These are phyloP conservation scores for Solanum piurae DNA, from an alignment of 257 asterid genomes.

Conservation along the genomic window DNA sequence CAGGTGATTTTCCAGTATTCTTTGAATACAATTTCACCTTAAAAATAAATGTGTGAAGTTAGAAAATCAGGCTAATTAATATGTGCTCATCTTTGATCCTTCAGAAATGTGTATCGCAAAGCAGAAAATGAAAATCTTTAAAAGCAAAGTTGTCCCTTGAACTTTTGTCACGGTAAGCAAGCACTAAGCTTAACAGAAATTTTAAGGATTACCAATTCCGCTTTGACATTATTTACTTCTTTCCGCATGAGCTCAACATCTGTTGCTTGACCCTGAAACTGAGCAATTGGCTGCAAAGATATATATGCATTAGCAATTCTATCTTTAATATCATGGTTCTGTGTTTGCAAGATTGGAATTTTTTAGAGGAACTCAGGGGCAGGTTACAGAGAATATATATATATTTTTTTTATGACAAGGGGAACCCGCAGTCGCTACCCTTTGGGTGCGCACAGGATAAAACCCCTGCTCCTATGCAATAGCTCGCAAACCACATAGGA, in stretches of 20 bases:
- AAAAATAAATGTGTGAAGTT: constrained; percentile 9
- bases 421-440: background rate
- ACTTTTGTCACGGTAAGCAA: background rate
- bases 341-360: background rate
- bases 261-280: constrained; percentile 95
- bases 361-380: background rate
- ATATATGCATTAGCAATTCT: background rate
- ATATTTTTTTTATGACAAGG: background rate
- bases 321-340: background rate
- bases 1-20: constrained; percentile 69
- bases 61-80: background rate
- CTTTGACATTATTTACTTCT: constrained; percentile 71
- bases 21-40: constrained; percentile 75
- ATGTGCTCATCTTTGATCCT: background rate
- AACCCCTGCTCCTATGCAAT: background rate
- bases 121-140: background rate
- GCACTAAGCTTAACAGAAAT: constrained; percentile 1
- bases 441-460: background rate
- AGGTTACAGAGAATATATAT: background rate
- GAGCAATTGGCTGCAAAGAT: constrained; percentile 70
- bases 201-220: constrained; percentile 49
- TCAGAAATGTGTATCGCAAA: background rate
- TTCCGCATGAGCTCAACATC: constrained; percentile 84
- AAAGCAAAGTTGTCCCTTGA: background rate
- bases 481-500: background rate